These are phyloP conservation scores for Erodium texanum DNA, from an alignment of 441 rosid species.

Conservation along the genomic window DNA sequence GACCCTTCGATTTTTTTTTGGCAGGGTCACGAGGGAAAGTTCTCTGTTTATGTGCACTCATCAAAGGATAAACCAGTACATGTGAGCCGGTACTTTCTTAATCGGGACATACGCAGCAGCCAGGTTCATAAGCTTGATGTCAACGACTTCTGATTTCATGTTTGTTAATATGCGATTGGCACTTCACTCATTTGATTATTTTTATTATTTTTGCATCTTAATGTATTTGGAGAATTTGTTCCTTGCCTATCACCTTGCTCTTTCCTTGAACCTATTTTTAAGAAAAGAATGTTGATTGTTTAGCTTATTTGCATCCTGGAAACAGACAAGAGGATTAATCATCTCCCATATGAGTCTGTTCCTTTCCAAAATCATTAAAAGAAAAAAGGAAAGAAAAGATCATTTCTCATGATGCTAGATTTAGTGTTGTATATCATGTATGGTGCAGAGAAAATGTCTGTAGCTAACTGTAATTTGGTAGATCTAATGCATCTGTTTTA, in stretches of 20 bases:
- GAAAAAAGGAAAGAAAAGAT: not conserved
- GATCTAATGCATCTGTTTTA: not conserved
- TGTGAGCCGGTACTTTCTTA: constrained; percentile 64
- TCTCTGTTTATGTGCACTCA: constrained; percentile 81
- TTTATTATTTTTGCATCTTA: not conserved
- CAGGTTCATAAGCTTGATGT: constrained; percentile 36
- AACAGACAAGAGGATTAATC: not conserved
- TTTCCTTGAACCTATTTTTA: not conserved
- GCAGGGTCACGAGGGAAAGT: constrained; percentile 87
- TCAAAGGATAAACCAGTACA: constrained; percentile 70
- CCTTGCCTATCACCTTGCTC: not conserved
- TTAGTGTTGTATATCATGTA: not conserved
- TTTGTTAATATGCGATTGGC: not conserved
- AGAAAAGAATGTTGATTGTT: not conserved
- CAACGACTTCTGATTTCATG: not conserved
- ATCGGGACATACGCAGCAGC: constrained; percentile 68
- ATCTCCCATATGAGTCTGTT: not conserved
- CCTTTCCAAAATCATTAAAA: no score
- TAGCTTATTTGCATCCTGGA: not conserved
- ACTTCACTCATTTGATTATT: not conserved
- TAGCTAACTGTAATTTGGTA: not conserved
- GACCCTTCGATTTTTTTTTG: constrained; percentile 7
- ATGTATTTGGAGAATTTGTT: not conserved
- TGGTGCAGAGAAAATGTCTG: not conserved
- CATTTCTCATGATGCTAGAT: not conserved